Evolutionary conservation across 1,284 basidiomycete genomes (phyloP).

Genomic region (Mycosarcoma mackinlayi): DNA sequence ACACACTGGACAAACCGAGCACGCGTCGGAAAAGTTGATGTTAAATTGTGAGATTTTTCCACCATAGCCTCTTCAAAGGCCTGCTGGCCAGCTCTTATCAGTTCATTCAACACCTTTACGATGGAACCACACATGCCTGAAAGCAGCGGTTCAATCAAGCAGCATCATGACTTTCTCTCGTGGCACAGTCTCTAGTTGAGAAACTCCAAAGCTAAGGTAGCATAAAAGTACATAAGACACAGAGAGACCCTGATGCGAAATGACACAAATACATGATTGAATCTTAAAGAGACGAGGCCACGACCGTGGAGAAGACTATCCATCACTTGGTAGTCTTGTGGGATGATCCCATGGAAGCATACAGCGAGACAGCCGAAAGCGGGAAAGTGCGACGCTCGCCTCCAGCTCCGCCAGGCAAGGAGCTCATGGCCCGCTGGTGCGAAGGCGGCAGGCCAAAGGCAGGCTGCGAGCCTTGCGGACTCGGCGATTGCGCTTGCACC

Average conservation of each 20-base stretch:
- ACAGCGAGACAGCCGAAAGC: conserved; percentile 42
- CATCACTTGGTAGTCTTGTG: conserved; percentile 23
- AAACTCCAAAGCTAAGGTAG: too few relatives aligned
- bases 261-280: conserved; percentile 25
- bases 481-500: conserved; percentile 41
- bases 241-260: background rate
- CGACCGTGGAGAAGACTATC: background rate
- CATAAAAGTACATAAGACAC: background rate
- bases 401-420: conserved; percentile 16
- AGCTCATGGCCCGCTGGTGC: conserved; percentile 13
- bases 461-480: conserved; percentile 6
- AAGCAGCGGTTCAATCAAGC: too few relatives aligned
- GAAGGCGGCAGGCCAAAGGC: background rate
- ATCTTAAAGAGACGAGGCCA: too few relatives aligned
- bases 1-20: too few relatives aligned
- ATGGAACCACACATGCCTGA: too few relatives aligned
- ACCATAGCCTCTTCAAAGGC: too few relatives aligned
- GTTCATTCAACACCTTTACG: too few relatives aligned
- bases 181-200: too few relatives aligned
- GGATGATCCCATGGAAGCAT: conserved; percentile 39
- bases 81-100: too few relatives aligned
- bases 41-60: too few relatives aligned
- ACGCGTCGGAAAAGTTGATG: too few relatives aligned
- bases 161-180: too few relatives aligned
- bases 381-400: conserved; percentile 40